Conservation (phyloP, 176 grass and related monocot genomes). For the Cocos nucifera region DNA sequence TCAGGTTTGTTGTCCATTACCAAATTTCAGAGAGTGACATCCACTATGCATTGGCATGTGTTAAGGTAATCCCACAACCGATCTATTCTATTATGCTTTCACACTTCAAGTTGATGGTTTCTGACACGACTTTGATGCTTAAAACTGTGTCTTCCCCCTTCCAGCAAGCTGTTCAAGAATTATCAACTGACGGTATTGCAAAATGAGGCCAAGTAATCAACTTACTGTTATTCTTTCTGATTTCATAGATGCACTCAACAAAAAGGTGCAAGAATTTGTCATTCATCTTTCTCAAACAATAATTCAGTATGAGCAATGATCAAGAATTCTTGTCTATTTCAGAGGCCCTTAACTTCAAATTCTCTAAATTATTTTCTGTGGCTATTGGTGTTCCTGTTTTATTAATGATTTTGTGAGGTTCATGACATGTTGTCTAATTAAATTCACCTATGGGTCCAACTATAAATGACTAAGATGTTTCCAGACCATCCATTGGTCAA, state of each 20-base stretch:
- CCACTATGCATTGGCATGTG: conserved; percentile 54
- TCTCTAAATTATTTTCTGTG: no score
- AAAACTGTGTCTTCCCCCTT: conserved; percentile 3
- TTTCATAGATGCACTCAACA: not conserved
- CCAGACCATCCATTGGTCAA: no score
- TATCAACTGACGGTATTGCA: conserved; percentile 26
- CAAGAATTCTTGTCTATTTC: no score
- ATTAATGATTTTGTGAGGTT: no score
- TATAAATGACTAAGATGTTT: no score
- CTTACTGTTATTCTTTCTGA: conserved; percentile 6
- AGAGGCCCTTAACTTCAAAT: no score
- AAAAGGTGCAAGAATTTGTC: not conserved
- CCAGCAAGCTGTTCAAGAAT: conserved; percentile 66
- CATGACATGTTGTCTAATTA: no score
- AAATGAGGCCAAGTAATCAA: conserved; percentile 11
- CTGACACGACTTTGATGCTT: not conserved
- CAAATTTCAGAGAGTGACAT: conserved; percentile 88
- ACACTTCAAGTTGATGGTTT: not conserved
- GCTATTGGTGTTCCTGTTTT: no score
- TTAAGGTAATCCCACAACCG: conserved; percentile 35
- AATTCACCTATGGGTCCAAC: no score
- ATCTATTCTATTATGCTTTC: not conserved
- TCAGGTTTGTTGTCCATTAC: conserved; percentile 80
- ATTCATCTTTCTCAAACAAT: no score
- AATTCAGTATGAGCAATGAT: no score